Percentiles rank a stretch among this genome's conserved stretches.
Conservation (phyloP, 306 rosid genomes). For the Gleditsia sinensis region DNA sequence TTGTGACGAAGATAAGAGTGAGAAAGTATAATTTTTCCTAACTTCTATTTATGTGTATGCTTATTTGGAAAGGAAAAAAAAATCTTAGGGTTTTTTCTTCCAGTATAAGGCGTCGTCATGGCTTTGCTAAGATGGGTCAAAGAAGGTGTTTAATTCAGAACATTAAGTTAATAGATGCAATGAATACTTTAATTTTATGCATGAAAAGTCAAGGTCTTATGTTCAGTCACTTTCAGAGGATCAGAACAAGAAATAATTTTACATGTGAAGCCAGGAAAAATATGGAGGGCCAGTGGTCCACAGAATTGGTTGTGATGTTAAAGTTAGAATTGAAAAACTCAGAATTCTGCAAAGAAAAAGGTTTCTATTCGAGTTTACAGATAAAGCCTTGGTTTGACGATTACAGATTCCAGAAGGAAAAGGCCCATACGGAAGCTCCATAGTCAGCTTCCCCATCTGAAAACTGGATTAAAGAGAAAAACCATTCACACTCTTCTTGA, state of each 20-base stretch:
- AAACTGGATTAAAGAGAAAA: background rate
- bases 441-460: no score
- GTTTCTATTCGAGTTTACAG: background rate
- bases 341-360: background rate
- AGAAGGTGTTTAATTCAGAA: background rate
- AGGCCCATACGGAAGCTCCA: no score
- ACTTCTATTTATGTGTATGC: no score
- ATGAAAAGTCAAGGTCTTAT: conserved; percentile 36
- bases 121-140: background rate
- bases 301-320: background rate
- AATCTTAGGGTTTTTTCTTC: background rate
- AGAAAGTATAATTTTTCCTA: no score
- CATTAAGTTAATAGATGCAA: background rate
- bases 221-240: background rate
- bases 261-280: background rate
- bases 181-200: no score
- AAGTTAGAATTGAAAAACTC: background rate
- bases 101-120: background rate
- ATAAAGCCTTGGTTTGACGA: background rate
- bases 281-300: background rate
- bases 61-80: background rate
- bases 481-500: background rate
- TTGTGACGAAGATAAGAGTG: no score
- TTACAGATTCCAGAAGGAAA: no score
- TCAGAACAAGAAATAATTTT: background rate